Base-by-base conservation (phyloP, 345 rosid species). In the Gossypium rotundifolium region DNA sequence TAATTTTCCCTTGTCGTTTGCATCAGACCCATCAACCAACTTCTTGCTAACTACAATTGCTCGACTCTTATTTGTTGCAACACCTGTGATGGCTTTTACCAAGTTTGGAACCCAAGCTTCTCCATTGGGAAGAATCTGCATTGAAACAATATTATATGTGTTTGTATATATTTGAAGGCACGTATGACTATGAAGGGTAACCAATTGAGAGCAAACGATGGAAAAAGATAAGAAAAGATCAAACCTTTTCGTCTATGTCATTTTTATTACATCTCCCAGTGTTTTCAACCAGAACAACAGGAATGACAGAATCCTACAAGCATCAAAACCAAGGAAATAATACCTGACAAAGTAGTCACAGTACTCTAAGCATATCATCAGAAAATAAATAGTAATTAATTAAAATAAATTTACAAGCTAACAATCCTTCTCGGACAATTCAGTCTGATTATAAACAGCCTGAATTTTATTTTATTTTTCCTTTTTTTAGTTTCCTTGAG, bases 181-280 rank as follows among this genome's bases (percentile, higher is more conserved):
- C 27, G 52, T 45, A 59, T 13, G 62, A 14, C 45, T 27, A 25
- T 42, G 20, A 74, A 58, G 18, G 52, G 23, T 20, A 14, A 74
- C 18, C 40, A 40, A 65, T 14, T 63, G 42, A 57, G 8, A 71
- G 75, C 77, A 40, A n/a, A 58, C 7, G 18, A 60, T 0, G 17
- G 11, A 33, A 10, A 23, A 48, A 18, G 42, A 33, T 33, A 33
- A 33, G 40, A 33, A 29, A 54, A 44, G 33, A 67, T 33, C 45
- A 71, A 76, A 89, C 97, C 94, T 91, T 91, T 81, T 91, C 97
- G 58, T 88, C 91, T 27, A 42, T 78, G 38, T 85, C 97, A 54
- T 91, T 91, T 86, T 88, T 89, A 74, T 78, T 91, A 90, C 97
- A 91, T 85, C 92, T 87, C 74, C 94, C 91, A 52, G 92, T 91